Conservation (phyloP, 2,329 filamentous ascomycete genomes). For the Cladobotryum mycophilum region DNA sequence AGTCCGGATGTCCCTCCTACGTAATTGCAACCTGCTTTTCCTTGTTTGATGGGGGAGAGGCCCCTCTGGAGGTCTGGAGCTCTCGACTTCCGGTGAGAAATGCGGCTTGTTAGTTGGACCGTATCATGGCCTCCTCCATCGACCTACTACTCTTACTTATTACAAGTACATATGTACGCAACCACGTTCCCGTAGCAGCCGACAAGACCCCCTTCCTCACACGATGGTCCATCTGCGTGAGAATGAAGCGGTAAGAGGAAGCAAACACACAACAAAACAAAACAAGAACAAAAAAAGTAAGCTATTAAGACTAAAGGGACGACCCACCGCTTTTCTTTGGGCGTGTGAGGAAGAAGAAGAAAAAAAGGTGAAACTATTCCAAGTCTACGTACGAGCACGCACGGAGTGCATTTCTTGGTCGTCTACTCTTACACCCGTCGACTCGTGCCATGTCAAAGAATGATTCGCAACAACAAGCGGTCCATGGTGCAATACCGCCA, state of each 20-base stretch:
- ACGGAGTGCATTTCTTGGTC: too few species aligned
- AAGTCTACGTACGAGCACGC: too few species aligned
- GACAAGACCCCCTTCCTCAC: background rate
- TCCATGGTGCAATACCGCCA: background rate
- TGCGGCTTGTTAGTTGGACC: background rate
- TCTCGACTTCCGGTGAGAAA: background rate
- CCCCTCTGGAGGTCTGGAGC: background rate
- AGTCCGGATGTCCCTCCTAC: slow-evolving; percentile 1
- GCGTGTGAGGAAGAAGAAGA: background rate
- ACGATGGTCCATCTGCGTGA: background rate
- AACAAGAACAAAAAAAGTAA: background rate
- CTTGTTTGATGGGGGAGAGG: background rate
- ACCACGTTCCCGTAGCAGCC: background rate
- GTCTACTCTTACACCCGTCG: background rate
- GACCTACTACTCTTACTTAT: too few species aligned
- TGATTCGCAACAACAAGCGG: background rate
- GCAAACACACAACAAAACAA: background rate
- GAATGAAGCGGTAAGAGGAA: background rate
- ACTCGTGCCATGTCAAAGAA: background rate
- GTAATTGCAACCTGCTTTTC: slow-evolving; percentile 6
- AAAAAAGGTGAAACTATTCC: too few species aligned
- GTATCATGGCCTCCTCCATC: background rate
- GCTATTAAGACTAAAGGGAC: too few species aligned
- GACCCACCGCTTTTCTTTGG: background rate
- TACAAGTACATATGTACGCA: slow-evolving; percentile 3